phyloP scores from a whole-genome alignment of 2,329 filamentous ascomycete genomes.

The Claviceps digitariae region DNA sequence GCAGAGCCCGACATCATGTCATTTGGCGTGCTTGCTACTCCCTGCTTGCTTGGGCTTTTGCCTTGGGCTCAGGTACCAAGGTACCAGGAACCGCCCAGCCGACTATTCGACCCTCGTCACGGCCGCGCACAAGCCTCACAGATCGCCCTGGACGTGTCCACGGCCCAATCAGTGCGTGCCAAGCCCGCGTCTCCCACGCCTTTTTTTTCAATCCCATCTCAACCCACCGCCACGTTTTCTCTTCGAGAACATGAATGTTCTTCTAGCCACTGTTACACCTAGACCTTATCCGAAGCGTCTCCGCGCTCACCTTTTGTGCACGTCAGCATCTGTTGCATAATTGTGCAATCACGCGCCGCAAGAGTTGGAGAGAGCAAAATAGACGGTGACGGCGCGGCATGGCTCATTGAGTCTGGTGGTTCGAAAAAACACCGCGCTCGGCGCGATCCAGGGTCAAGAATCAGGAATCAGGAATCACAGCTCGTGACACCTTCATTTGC shows the following conservation, averaged over 20 bases:
- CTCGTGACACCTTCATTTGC: background rate
- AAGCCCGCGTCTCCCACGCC: background rate
- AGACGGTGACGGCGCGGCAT: background rate
- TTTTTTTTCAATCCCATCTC: background rate
- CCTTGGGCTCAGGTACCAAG: too few species aligned
- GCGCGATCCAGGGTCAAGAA: background rate
- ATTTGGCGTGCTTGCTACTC: too few species aligned
- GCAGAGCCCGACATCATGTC: too few species aligned
- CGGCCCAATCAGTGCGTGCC: background rate
- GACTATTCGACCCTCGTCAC: background rate
- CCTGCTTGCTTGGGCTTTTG: too few species aligned
- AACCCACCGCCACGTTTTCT: background rate
- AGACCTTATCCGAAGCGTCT: background rate
- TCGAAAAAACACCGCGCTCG: background rate
- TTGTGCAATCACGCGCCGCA: background rate
- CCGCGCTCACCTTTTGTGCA: background rate
- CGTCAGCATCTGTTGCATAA: background rate
- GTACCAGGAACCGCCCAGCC: too few species aligned
- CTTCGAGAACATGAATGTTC: background rate
- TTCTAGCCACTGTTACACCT: background rate
- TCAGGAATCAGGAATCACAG: background rate
- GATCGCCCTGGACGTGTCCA: background rate
- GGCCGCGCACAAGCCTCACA: background rate
- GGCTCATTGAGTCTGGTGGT: background rate
- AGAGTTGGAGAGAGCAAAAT: background rate